A percentile compares a stretch with the other conserved stretches of the same genome.
These are phyloP conservation scores for Barnettozyma populi DNA, from an alignment of 805 yeast species.

Conservation along the genomic window DNA sequence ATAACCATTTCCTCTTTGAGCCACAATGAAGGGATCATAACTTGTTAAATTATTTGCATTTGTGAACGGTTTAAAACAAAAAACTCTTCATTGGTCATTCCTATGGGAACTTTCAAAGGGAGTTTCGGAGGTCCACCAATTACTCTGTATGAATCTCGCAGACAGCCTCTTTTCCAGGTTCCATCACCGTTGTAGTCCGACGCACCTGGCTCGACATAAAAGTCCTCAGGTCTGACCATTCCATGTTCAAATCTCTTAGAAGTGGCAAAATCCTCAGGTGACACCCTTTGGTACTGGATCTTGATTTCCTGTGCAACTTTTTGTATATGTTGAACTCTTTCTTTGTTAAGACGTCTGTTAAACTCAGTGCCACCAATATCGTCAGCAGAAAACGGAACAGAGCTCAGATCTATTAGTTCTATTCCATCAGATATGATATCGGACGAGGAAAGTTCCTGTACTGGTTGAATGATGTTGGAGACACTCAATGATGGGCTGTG, in stretches of 20 bases:
- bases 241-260: constrained; percentile 22
- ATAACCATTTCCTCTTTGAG: neutral
- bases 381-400: constrained; percentile 21
- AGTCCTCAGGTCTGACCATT: constrained; percentile 11
- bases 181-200: constrained; percentile 25
- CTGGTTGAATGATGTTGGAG: neutral
- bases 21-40: neutral
- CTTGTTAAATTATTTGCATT: constrained; percentile 5
- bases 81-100: constrained; percentile 22
- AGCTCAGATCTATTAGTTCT: constrained; percentile 5
- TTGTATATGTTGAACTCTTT: constrained; percentile 6
- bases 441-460: neutral
- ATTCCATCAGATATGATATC: neutral
- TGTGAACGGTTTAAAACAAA: constrained; percentile 13
- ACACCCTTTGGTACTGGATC: constrained; percentile 7
- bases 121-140: constrained; percentile 14
- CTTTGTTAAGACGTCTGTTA: neutral
- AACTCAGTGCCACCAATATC: constrained; percentile 13
- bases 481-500: neutral
- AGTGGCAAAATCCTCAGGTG: constrained; percentile 17
- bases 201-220: constrained; percentile 19
- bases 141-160: constrained; percentile 15
- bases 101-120: constrained; percentile 25
- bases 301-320: neutral
- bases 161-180: constrained; percentile 17